Evolutionary conservation across 768 basidiomycete genomes (phyloP).

Genomic region (Boletus coccyginus): DNA sequence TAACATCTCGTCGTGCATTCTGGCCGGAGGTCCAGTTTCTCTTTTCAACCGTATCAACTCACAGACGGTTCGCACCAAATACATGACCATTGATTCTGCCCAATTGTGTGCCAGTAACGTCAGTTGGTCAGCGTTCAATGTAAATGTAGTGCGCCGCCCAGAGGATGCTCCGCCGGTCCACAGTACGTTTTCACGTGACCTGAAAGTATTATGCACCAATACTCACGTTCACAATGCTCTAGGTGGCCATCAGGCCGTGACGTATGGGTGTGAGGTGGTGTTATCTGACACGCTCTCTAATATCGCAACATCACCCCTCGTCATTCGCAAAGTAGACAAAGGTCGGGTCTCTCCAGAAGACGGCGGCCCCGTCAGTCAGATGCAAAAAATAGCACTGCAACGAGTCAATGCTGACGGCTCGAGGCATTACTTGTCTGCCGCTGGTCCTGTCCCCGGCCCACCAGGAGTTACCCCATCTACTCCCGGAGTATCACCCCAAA

Average conservation of each 20-base stretch:
- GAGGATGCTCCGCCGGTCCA: slow-evolving; percentile 57
- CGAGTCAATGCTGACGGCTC: slow-evolving; percentile 79
- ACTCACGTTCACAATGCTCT: slow-evolving; percentile 40
- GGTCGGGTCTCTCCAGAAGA: slow-evolving; percentile 83
- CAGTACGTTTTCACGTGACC: slow-evolving; percentile 63
- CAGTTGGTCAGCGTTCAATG: slow-evolving; percentile 92
- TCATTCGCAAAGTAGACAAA: slow-evolving; percentile 92
- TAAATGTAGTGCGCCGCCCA: slow-evolving; percentile 80
- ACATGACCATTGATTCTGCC: slow-evolving; percentile 88
- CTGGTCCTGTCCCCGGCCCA: slow-evolving; percentile 79
- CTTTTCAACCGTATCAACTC: slow-evolving; percentile 96
- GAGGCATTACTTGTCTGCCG: slow-evolving; percentile 85
- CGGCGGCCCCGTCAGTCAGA: slow-evolving; percentile 90
- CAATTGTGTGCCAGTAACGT: slow-evolving; percentile 86
- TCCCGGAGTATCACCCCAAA: slow-evolving; percentile 71
- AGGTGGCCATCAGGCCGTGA: slow-evolving; percentile 79
- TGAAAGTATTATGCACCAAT: slow-evolving; percentile 33
- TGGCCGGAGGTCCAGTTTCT: slow-evolving; percentile 85
- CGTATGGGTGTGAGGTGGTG: slow-evolving; percentile 87
- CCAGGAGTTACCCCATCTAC: slow-evolving; percentile 68
- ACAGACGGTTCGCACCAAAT: slow-evolving; percentile 95
- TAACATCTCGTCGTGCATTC: slow-evolving; percentile 86
- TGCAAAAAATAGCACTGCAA: slow-evolving; percentile 94
- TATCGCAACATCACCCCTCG: slow-evolving; percentile 78
- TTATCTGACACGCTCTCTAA: slow-evolving; percentile 84